These are phyloP conservation scores for Meyerozyma carpophila DNA, from an alignment of 1,139 yeast genomes.

Conservation along the genomic window DNA sequence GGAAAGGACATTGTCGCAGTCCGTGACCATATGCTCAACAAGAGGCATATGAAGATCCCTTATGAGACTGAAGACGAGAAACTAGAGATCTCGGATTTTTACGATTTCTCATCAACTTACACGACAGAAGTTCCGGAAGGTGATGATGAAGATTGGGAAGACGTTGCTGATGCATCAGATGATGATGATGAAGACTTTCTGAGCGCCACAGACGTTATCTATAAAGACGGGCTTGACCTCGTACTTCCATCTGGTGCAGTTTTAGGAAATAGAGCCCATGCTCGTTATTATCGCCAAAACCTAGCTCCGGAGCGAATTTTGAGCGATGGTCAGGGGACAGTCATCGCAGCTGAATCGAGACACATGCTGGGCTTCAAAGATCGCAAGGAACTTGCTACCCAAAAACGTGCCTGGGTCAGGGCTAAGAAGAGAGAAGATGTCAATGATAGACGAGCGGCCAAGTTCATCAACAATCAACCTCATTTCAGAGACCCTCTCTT, in stretches of 20 bases:
- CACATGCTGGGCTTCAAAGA: constrained; percentile 52
- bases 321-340: constrained; percentile 90
- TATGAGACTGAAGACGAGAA: constrained; percentile 81
- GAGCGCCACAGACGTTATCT: constrained; percentile 22
- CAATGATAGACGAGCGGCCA: constrained; percentile 73
- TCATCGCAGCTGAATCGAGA: constrained; percentile 88
- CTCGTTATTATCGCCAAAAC: constrained; percentile 72
- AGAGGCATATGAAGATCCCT: constrained; percentile 85
- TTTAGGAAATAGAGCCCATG: constrained; percentile 85
- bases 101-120: constrained; percentile 75
- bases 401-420: constrained; percentile 75
- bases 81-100: constrained; percentile 73
- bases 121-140: constrained; percentile 10
- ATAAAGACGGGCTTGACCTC: constrained; percentile 66
- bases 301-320: constrained; percentile 68
- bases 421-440: constrained; percentile 63
- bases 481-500: constrained; percentile 88
- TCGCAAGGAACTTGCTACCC: constrained; percentile 50
- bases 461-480: constrained; percentile 81
- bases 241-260: constrained; percentile 83
- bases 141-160: constrained; percentile 15
- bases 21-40: constrained; percentile 81
- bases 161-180: constrained; percentile 12
- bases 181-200: constrained; percentile 24
- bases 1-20: constrained; percentile 82